Conservation (phyloP, 192 early-diverging fungal genomes). For the Coemansia sp. region DNA sequence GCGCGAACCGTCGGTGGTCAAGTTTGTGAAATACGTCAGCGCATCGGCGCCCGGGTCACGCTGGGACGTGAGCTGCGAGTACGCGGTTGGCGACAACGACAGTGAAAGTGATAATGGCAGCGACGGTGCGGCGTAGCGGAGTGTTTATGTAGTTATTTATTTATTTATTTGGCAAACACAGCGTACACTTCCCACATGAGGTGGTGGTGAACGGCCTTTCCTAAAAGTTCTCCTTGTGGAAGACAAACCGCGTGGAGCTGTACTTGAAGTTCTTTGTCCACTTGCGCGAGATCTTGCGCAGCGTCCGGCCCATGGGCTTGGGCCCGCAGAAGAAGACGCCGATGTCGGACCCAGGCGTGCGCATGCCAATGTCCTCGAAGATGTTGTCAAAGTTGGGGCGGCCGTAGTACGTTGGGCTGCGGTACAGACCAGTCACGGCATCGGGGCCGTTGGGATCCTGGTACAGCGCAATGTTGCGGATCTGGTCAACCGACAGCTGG, state of each 20-base stretch:
- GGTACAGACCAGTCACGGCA: constrained; percentile 67
- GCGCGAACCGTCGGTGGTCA: constrained; percentile 73
- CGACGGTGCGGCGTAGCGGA: background rate
- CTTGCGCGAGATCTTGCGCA: constrained; percentile 52
- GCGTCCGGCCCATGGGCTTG: constrained; percentile 59
- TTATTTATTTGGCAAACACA: background rate
- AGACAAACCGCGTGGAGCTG: constrained; percentile 58
- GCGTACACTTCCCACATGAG: background rate
- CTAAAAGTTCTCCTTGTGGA: constrained; percentile 74
- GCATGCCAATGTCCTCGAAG: constrained; percentile 60
- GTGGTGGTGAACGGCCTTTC: background rate
- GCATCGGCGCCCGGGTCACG: constrained; percentile 67
- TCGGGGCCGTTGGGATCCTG: constrained; percentile 61
- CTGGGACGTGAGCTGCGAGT: constrained; percentile 73
- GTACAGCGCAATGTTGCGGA: constrained; percentile 64
- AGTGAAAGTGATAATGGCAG: background rate
- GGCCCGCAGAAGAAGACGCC: constrained; percentile 89
- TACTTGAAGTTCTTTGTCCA: constrained; percentile 50
- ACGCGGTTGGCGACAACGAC: background rate
- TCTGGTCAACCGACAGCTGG: constrained; percentile 59
- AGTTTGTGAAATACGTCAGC: constrained; percentile 83
- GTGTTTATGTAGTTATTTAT: background rate
- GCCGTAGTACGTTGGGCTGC: constrained; percentile 71
- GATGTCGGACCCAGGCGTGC: constrained; percentile 59
- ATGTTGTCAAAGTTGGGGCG: constrained; percentile 74